Conservation (phyloP, 768 basidiomycete species). For the Fomitopsis serialis region DNA sequence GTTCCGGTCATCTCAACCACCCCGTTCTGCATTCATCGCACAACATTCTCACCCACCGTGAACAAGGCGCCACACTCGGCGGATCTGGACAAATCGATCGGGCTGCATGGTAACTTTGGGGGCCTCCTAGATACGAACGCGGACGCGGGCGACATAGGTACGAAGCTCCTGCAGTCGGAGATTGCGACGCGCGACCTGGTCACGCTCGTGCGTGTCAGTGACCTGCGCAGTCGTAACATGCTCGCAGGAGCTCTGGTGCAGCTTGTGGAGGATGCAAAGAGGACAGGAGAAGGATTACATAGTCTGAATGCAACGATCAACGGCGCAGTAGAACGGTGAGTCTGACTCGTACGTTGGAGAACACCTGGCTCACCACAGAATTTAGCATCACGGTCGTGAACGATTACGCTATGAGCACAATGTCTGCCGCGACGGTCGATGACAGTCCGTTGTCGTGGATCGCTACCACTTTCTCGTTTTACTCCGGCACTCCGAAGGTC, state of each 20-base stretch:
- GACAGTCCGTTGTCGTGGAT: constrained; percentile 9
- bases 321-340: constrained; percentile 71
- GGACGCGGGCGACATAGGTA: constrained; percentile 51
- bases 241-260: constrained; percentile 45
- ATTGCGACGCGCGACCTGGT: constrained; percentile 70
- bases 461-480: too few species aligned
- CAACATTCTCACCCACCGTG: constrained; percentile 6
- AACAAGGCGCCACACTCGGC: constrained; percentile 33
- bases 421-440: constrained; percentile 32
- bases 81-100: constrained; percentile 55
- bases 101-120: constrained; percentile 60
- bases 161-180: constrained; percentile 73
- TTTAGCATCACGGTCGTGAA: constrained; percentile 69
- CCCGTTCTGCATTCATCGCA: constrained; percentile 43
- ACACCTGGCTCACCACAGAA: background rate
- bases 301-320: constrained; percentile 62
- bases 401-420: constrained; percentile 58
- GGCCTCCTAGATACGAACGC: constrained; percentile 55
- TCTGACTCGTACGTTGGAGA: background rate
- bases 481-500: constrained; percentile 26
- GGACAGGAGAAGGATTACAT: constrained; percentile 51
- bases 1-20: constrained; percentile 53
- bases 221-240: constrained; percentile 52
- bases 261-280: constrained; percentile 62
- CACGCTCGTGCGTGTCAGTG: constrained; percentile 56